A percentile compares a stretch with the other conserved stretches of the same genome.
These are phyloP conservation scores for Melastoma candidum DNA, from an alignment of 441 rosid genomes.

Conservation along the genomic window DNA sequence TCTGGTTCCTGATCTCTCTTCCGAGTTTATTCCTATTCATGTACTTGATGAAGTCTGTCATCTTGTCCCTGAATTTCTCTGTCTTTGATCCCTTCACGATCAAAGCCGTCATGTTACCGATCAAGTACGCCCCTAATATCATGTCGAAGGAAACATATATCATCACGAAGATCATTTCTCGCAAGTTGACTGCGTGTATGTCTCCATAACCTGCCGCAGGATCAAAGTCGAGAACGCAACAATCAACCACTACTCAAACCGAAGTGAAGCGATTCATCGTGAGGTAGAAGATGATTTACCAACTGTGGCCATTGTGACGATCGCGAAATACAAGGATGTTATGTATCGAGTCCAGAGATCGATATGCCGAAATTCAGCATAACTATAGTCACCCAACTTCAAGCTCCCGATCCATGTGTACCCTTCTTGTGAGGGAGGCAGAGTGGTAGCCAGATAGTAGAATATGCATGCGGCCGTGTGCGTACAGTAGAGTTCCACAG, in stretches of 20 bases:
- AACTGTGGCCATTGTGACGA: constrained; percentile 93
- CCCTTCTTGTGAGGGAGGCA: constrained; percentile 63
- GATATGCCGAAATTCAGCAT: constrained; percentile 66
- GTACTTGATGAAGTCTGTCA: constrained; percentile 73
- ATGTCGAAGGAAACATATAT: constrained; percentile 87
- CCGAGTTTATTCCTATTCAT: constrained; percentile 83
- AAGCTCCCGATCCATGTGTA: constrained; percentile 98
- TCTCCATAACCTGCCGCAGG: constrained; percentile 81
- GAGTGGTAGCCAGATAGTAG: constrained; percentile 84
- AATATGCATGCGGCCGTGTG: constrained; percentile 97
- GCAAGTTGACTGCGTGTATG: constrained; percentile 84
- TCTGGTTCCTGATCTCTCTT: constrained; percentile 63
- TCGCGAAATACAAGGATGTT: constrained; percentile 83
- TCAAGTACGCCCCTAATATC: constrained; percentile 93
- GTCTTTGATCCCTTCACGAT: constrained; percentile 98
- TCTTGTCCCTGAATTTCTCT: constrained; percentile 86
- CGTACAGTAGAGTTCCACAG: constrained; percentile 81
- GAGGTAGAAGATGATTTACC: constrained; percentile 42
- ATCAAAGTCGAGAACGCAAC: not conserved
- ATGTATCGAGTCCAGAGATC: constrained; percentile 83
- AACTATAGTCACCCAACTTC: constrained; percentile 76
- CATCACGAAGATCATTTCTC: constrained; percentile 98
- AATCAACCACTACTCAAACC: constrained; percentile 2
- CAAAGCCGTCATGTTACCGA: constrained; percentile 97
- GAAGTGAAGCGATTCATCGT: not conserved